These are phyloP conservation scores for Isabelozyma rhagii DNA, from an alignment of 805 yeast species.

Conservation along the genomic window DNA sequence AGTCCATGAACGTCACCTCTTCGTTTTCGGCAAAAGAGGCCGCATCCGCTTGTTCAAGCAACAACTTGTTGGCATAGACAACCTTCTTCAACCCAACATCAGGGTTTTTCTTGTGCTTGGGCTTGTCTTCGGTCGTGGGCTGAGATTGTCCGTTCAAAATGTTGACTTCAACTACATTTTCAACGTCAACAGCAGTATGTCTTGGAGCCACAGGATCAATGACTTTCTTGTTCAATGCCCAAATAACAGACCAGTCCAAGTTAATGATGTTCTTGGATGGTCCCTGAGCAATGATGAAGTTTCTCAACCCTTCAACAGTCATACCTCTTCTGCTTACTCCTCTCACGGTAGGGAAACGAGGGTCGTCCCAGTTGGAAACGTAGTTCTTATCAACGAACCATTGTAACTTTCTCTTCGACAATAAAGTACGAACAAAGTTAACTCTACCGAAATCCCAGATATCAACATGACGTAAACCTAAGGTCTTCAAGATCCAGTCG, in stretches of 20 bases:
- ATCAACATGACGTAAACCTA: conserved; percentile 85
- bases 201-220: conserved; percentile 98
- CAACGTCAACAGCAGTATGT: conserved; percentile 71
- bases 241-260: conserved; percentile 94
- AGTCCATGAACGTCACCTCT: conserved; percentile 97
- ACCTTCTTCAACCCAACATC: conserved; percentile 85
- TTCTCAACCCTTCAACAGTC: conserved; percentile 96
- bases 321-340: conserved; percentile 99
- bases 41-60: conserved; percentile 87
- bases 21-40: conserved; percentile 68
- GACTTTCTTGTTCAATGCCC: conserved; percentile 97
- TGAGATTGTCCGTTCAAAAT: conserved; percentile 64
- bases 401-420: conserved; percentile 96
- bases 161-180: conserved; percentile 66
- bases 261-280: conserved; percentile 96
- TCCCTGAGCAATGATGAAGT: conserved; percentile 92
- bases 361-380: conserved; percentile 97
- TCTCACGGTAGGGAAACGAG: conserved; percentile 98
- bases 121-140: conserved; percentile 66
- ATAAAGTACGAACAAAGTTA: conserved; percentile 91
- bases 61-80: conserved; percentile 56
- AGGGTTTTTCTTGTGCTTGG: conserved; percentile 94
- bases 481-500: conserved; percentile 87
- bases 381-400: conserved; percentile 95
- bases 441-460: conserved; percentile 98